Evolutionary conservation across 2,329 filamentous ascomycete species (phyloP).

Genomic region (Penicillium sp.): DNA sequence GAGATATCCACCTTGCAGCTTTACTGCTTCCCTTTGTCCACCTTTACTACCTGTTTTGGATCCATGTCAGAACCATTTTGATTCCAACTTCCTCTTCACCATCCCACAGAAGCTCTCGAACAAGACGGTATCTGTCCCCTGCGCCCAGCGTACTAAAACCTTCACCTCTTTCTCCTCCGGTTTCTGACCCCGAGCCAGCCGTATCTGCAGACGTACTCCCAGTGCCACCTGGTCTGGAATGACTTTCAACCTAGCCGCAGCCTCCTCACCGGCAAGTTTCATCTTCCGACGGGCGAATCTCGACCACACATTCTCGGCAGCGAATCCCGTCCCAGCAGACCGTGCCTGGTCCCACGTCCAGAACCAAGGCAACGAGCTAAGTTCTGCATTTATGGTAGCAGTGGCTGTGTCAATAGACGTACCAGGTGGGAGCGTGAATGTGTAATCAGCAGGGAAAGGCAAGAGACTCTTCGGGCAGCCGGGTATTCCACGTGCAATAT

Average conservation of each 20-base stretch:
- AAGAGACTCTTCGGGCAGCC: constrained; percentile 50
- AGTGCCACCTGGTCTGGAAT: constrained; percentile 46
- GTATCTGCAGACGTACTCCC: constrained; percentile 57
- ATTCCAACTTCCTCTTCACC: constrained; percentile 55
- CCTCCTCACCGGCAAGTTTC: constrained; percentile 23
- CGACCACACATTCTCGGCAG: constrained; percentile 70
- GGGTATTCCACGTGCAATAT: constrained; percentile 38
- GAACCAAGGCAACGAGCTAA: constrained; percentile 56
- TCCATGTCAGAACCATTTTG: no score
- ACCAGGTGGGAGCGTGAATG: constrained; percentile 37
- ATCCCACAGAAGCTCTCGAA: constrained; percentile 89
- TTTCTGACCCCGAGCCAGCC: constrained; percentile 25
- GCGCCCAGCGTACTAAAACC: constrained; percentile 65
- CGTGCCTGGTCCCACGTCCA: constrained; percentile 61
- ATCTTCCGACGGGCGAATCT: constrained; percentile 64
- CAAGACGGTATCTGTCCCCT: constrained; percentile 66
- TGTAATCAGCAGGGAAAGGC: constrained; percentile 52
- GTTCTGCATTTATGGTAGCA: constrained; percentile 44
- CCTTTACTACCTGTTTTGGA: no score
- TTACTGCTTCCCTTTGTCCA: no score
- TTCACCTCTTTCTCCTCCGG: constrained; percentile 42
- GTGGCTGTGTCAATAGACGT: constrained; percentile 33
- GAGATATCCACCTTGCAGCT: no score
- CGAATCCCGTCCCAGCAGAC: constrained; percentile 59
- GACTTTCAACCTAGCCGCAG: constrained; percentile 28